Percentiles rank a stretch among this genome's conserved stretches.
Evolutionary conservation across 139 green algal species (phyloP).

Genomic region (Monoraphidium neglectum): DNA sequence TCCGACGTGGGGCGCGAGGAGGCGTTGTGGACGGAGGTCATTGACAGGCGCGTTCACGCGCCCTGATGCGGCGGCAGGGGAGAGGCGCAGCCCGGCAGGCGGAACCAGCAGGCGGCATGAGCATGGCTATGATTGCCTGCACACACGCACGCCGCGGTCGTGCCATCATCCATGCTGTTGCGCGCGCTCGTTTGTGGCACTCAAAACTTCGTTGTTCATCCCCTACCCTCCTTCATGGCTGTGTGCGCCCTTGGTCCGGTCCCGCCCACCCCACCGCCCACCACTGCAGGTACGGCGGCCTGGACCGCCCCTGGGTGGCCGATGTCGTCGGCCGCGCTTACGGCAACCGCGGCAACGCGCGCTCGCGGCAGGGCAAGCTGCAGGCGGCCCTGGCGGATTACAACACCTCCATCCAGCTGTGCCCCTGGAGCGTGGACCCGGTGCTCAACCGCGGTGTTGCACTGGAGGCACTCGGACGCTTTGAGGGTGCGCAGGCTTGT

Average conservation of each 20-base stretch:
- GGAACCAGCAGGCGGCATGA: neutral
- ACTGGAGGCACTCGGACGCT: slow-evolving; percentile 67
- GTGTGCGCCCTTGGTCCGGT: neutral
- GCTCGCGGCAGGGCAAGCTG: slow-evolving; percentile 77
- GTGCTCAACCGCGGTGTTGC: slow-evolving; percentile 86
- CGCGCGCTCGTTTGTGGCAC: neutral
- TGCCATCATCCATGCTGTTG: neutral
- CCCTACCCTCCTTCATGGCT: neutral
- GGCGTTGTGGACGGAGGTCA: slow-evolving; percentile 63
- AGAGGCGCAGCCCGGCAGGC: neutral
- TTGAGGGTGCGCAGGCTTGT: neutral
- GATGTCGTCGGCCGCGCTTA: slow-evolving; percentile 83
- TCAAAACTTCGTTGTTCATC: no score
- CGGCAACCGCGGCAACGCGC: slow-evolving; percentile 90
- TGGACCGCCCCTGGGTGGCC: slow-evolving; percentile 71
- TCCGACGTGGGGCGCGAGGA: slow-evolving; percentile 70
- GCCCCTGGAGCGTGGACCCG: slow-evolving; percentile 86
- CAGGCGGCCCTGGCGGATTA: slow-evolving; percentile 74
- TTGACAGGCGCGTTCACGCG: slow-evolving; percentile 9
- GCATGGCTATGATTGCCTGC: neutral
- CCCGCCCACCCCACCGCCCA: slow-evolving; percentile 37
- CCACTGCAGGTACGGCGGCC: slow-evolving; percentile 56
- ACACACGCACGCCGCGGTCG: neutral
- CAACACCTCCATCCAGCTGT: slow-evolving; percentile 73
- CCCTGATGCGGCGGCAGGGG: neutral